Evolutionary conservation across 2,329 filamentous ascomycete genomes (phyloP).

Genomic region (Eurotiales sp.): DNA sequence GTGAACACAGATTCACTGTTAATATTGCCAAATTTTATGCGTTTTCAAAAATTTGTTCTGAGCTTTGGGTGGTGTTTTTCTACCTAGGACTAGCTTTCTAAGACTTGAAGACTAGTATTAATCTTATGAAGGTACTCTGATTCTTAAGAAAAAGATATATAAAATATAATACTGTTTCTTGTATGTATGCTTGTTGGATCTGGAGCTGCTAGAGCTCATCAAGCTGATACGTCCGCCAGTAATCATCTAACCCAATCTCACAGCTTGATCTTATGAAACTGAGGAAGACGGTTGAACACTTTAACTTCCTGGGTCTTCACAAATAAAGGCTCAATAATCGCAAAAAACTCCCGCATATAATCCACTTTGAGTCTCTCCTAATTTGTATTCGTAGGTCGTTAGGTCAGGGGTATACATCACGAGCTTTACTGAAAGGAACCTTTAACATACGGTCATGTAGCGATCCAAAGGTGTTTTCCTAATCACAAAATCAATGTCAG

Average conservation of each 20-base stretch:
- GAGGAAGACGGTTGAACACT: constrained; percentile 25
- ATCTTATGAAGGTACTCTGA: too few relatives aligned
- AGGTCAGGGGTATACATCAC: not conserved
- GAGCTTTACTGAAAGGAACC: not conserved
- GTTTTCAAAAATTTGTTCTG: not conserved
- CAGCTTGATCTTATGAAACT: not conserved
- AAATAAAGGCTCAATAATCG: constrained; percentile 38
- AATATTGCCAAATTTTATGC: not conserved
- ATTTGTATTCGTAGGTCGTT: not conserved
- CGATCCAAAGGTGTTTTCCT: constrained; percentile 12
- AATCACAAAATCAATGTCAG: not conserved
- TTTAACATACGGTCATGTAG: constrained; percentile 5
- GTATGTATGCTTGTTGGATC: too few relatives aligned
- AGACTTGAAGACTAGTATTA: too few relatives aligned
- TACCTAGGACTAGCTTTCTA: too few relatives aligned
- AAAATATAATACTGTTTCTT: too few relatives aligned
- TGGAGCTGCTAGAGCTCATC: too few relatives aligned
- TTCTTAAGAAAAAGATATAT: too few relatives aligned
- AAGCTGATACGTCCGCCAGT: too few relatives aligned
- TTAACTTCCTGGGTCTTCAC: constrained; percentile 36
- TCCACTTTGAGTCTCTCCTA: constrained; percentile 28
- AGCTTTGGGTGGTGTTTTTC: not conserved
- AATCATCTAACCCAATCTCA: not conserved
- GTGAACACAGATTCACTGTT: not conserved
- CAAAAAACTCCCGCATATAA: constrained; percentile 42